Evolutionary conservation across 352 stramenopile genomes (phyloP).

Genomic region (Elongisporangium prolatum): DNA sequence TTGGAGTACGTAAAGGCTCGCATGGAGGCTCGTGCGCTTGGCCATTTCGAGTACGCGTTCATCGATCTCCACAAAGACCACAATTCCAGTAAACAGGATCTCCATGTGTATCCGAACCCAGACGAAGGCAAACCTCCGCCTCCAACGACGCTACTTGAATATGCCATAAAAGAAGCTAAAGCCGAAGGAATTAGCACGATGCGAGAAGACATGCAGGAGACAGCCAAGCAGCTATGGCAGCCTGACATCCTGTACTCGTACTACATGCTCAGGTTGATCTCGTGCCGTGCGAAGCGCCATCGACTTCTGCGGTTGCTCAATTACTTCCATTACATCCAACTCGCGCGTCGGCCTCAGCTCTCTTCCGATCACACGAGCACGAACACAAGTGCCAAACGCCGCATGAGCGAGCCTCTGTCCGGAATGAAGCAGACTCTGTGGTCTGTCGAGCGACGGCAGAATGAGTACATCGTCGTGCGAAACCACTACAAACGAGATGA

Average conservation of each 20-base stretch:
- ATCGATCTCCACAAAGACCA: slow-evolving; percentile 18
- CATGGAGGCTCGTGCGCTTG: slow-evolving; percentile 25
- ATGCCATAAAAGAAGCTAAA: background rate
- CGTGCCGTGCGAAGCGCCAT: slow-evolving; percentile 30
- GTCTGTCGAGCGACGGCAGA: slow-evolving; percentile 11
- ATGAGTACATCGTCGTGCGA: slow-evolving; percentile 14
- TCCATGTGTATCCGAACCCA: background rate
- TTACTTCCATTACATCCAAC: slow-evolving; percentile 38
- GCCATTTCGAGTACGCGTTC: slow-evolving; percentile 30
- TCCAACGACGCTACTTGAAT: background rate
- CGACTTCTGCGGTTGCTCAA: slow-evolving; percentile 42
- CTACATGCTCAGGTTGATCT: slow-evolving; percentile 35
- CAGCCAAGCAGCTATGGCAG: slow-evolving; percentile 11
- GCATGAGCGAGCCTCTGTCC: slow-evolving; percentile 8
- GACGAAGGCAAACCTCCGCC: background rate
- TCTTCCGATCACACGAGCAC: background rate
- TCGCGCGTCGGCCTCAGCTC: slow-evolving; percentile 1
- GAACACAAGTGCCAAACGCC: background rate
- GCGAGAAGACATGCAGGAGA: slow-evolving; percentile 5
- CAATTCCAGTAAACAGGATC: background rate
- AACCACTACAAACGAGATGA: background rate
- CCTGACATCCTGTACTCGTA: slow-evolving; percentile 25
- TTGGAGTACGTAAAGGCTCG: slow-evolving; percentile 24
- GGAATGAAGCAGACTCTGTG: background rate
- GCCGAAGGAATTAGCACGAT: background rate